Evolutionary conservation across 2,329 filamentous ascomycete species (phyloP).

Genomic region (Calonectria pauciramosa): DNA sequence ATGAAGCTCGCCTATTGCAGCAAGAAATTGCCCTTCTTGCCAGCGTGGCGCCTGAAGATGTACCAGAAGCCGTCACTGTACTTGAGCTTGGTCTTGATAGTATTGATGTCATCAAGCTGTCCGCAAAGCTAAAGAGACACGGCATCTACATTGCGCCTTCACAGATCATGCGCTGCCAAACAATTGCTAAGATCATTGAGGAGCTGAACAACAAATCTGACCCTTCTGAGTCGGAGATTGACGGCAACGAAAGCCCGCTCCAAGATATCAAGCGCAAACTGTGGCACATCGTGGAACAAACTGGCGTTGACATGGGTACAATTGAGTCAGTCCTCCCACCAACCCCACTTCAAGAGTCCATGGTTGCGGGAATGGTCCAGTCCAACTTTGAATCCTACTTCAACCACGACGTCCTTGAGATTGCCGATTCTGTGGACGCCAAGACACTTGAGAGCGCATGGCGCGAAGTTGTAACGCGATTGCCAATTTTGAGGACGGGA

Average conservation of each 20-base stretch:
- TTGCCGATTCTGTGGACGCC: conserved; percentile 69
- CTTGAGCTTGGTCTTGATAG: conserved; percentile 91
- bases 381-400: conserved; percentile 85
- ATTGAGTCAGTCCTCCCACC: conserved; percentile 77
- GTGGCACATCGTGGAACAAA: conserved; percentile 51
- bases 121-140: conserved; percentile 75
- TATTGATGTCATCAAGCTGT: conserved; percentile 90
- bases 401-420: conserved; percentile 82
- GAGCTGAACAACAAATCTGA: conserved; percentile 18
- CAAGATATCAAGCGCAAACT: conserved; percentile 51
- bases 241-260: conserved; percentile 18
- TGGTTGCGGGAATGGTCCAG: conserved; percentile 85
- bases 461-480: conserved; percentile 67
- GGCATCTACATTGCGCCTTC: conserved; percentile 77
- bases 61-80: conserved; percentile 74
- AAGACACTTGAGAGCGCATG: conserved; percentile 72
- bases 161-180: conserved; percentile 80
- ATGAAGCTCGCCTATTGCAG: conserved; percentile 66
- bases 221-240: background rate
- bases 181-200: conserved; percentile 70
- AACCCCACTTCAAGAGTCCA: conserved; percentile 88
- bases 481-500: conserved; percentile 81
- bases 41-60: conserved; percentile 60
- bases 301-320: conserved; percentile 52
- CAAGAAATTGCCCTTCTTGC: conserved; percentile 75